Conservation (phyloP, 1,284 basidiomycete species). For the Amylostereum areolatum region DNA sequence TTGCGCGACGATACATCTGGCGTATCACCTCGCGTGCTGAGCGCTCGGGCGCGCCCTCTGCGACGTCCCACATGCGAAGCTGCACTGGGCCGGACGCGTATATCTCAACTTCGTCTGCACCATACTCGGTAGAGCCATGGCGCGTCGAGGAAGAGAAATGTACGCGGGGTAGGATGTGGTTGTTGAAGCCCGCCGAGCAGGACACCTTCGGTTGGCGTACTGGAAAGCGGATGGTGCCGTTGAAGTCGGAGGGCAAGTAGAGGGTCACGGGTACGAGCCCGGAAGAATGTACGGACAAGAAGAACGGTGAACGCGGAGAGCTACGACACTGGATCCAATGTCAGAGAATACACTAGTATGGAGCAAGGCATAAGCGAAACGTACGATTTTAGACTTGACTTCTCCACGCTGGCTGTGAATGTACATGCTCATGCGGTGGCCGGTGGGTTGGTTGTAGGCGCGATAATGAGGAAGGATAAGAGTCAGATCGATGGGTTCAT, state of each 20-base stretch:
- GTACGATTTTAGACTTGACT: slow-evolving; percentile 65
- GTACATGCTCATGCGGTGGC: slow-evolving; percentile 65
- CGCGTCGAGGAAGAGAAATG: slow-evolving; percentile 41
- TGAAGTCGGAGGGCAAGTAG: slow-evolving; percentile 74
- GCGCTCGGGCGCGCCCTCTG: slow-evolving; percentile 54
- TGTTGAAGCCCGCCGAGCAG: slow-evolving; percentile 68
- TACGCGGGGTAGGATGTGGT: slow-evolving; percentile 58
- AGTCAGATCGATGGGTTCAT: slow-evolving; percentile 52
- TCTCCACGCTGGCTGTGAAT: slow-evolving; percentile 44
- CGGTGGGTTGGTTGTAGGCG: slow-evolving; percentile 60
- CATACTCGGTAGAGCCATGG: slow-evolving; percentile 26
- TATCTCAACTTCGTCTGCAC: slow-evolving; percentile 56
- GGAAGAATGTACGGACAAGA: slow-evolving; percentile 52
- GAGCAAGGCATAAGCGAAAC: slow-evolving; percentile 20
- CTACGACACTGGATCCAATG: slow-evolving; percentile 50
- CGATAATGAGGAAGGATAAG: slow-evolving; percentile 71
- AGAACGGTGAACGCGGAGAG: slow-evolving; percentile 55
- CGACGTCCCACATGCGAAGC: slow-evolving; percentile 76
- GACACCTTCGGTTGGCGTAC: slow-evolving; percentile 34
- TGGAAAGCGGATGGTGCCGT: slow-evolving; percentile 53
- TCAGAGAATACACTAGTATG: slow-evolving; percentile 3
- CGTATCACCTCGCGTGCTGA: slow-evolving; percentile 53
- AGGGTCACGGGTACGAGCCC: slow-evolving; percentile 57
- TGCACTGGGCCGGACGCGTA: slow-evolving; percentile 51
- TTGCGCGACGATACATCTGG: slow-evolving; percentile 50